Conservation (phyloP, 768 basidiomycete genomes). For the Clitopilus hobsonii region DNA sequence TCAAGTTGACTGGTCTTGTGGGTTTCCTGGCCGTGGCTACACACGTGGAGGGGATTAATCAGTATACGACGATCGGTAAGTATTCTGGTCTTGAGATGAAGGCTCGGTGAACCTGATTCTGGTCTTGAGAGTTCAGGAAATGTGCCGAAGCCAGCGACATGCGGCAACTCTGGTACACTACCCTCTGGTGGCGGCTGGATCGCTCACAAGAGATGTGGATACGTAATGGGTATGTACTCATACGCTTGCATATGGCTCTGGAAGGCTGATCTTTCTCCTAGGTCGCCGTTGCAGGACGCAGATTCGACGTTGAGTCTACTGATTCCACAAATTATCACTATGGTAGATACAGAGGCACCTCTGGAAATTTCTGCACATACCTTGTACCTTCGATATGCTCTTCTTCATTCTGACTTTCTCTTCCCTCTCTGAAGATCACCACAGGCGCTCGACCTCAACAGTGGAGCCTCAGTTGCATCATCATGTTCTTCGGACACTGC, state of each 20-base stretch:
- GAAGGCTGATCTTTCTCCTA: background rate
- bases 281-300: slow-evolving; percentile 16
- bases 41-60: slow-evolving; percentile 7
- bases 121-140: slow-evolving; percentile 12
- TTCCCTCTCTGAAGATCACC: background rate
- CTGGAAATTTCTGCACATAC: slow-evolving; percentile 20
- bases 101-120: too few species aligned
- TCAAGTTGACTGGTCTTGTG: background rate
- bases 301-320: slow-evolving; percentile 18
- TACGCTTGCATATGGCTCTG: background rate
- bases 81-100: too few species aligned
- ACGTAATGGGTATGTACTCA: slow-evolving; percentile 16
- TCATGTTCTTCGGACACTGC: slow-evolving; percentile 17
- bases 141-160: slow-evolving; percentile 18
- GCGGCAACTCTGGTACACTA: slow-evolving; percentile 17
- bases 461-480: slow-evolving; percentile 4
- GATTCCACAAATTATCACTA: slow-evolving; percentile 16
- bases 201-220: slow-evolving; percentile 21
- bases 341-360: slow-evolving; percentile 21
- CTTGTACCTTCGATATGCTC: slow-evolving; percentile 14
- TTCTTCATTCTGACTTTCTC: background rate
- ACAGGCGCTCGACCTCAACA: slow-evolving; percentile 13
- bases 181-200: slow-evolving; percentile 21
- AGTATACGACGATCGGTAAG: slow-evolving; percentile 8
- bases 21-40: slow-evolving; percentile 2